phyloP scores from a whole-genome alignment of 768 basidiomycete genomes.

The Pisolithus tinctorius region DNA sequence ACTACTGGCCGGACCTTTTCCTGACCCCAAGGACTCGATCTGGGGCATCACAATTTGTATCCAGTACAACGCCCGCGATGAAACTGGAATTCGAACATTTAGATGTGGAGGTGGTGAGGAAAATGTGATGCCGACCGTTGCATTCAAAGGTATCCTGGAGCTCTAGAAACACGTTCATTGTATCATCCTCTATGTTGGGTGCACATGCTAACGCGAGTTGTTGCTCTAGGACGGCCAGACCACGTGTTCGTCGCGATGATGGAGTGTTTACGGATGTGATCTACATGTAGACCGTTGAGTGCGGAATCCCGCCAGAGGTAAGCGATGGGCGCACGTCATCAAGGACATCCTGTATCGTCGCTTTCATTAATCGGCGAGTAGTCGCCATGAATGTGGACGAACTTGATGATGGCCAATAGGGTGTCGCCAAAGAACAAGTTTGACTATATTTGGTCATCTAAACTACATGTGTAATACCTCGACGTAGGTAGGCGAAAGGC shows the following conservation, averaged over 20 bases:
- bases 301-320: background rate
- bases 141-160: slow-evolving; percentile 79
- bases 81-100: slow-evolving; percentile 39
- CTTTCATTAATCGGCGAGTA: slow-evolving; percentile 30
- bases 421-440: no score
- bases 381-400: background rate
- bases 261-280: slow-evolving; percentile 58
- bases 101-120: slow-evolving; percentile 6
- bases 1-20: slow-evolving; percentile 41
- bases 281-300: slow-evolving; percentile 32
- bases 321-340: slow-evolving; percentile 50
- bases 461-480: no score
- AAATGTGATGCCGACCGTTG: slow-evolving; percentile 49
- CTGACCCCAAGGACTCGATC: slow-evolving; percentile 41
- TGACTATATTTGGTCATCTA: no score
- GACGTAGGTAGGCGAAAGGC: no score
- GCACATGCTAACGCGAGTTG: slow-evolving; percentile 47
- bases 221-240: slow-evolving; percentile 50
- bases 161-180: slow-evolving; percentile 49
- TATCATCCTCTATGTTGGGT: slow-evolving; percentile 34
- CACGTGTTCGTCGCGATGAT: slow-evolving; percentile 41
- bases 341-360: slow-evolving; percentile 51
- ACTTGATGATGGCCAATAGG: background rate
- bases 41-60: slow-evolving; percentile 43
- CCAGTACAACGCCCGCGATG: slow-evolving; percentile 60